Conservation (phyloP, 345 rosid genomes). For the Sisymbrium irio region DNA sequence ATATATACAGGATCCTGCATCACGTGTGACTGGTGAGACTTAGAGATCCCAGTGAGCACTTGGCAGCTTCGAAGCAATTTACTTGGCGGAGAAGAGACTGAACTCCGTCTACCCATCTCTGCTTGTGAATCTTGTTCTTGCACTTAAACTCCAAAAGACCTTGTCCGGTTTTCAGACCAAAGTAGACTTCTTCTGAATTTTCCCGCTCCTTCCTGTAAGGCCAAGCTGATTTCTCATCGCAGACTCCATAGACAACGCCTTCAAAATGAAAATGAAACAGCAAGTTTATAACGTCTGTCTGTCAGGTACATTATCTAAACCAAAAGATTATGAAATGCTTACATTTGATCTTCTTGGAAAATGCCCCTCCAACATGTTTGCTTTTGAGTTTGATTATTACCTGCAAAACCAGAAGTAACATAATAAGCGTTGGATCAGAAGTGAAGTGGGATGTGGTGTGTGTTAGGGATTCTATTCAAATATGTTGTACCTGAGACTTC, state of each 20-base stretch:
- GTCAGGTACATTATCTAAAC: constrained; percentile 3
- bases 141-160: constrained; percentile 93
- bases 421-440: constrained; percentile 4
- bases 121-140: constrained; percentile 73
- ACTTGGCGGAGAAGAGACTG: constrained; percentile 70
- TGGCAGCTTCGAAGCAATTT: constrained; percentile 45
- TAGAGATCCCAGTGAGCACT: constrained; percentile 49
- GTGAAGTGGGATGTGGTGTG: constrained; percentile 1
- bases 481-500: constrained; percentile 33
- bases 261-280: not conserved
- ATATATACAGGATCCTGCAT: constrained; percentile 16
- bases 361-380: constrained; percentile 40
- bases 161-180: constrained; percentile 85
- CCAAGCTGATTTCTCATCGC: constrained; percentile 83
- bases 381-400: constrained; percentile 39
- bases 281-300: constrained; percentile 2
- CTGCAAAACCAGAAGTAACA: constrained; percentile 20
- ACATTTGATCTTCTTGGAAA: constrained; percentile 38
- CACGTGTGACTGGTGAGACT: constrained; percentile 43
- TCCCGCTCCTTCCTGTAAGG: constrained; percentile 81
- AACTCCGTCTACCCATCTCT: constrained; percentile 84
- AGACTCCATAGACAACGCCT: constrained; percentile 80
- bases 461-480: not conserved
- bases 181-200: constrained; percentile 63
- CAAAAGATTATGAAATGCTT: not conserved